phyloP scores from a whole-genome alignment of 108 stramenopile species.

The Cylindrotheca fusiformis region DNA sequence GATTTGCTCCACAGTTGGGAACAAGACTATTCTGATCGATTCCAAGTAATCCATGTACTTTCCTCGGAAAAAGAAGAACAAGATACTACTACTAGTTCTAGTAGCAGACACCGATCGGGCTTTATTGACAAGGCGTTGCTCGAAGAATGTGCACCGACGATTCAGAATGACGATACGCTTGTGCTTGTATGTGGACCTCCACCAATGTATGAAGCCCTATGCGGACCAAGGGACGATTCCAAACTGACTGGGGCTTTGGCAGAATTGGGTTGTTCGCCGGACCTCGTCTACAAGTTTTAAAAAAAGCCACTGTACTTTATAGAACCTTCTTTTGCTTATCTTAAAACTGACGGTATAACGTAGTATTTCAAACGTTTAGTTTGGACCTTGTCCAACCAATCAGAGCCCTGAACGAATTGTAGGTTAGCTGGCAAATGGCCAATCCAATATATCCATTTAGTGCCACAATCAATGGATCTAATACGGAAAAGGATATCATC shows the following conservation, averaged over 20 bases:
- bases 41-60: constrained; percentile 68
- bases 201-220: constrained; percentile 84
- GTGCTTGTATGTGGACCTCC: constrained; percentile 97
- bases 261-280: constrained; percentile 83
- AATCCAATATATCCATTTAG: constrained; percentile 27
- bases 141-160: constrained; percentile 52
- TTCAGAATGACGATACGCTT: constrained; percentile 38
- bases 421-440: not conserved
- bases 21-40: constrained; percentile 25
- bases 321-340: too few species aligned
- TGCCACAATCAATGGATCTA: constrained; percentile 37
- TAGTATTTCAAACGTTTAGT: too few species aligned
- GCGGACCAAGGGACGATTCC: constrained; percentile 82
- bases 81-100: constrained; percentile 56
- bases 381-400: too few species aligned
- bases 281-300: constrained; percentile 95
- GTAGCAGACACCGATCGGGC: constrained; percentile 53
- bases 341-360: too few species aligned
- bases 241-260: constrained; percentile 72
- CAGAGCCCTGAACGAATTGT: too few species aligned
- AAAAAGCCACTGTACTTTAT: too few species aligned
- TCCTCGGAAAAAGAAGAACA: constrained; percentile 73
- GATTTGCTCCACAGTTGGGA: constrained; percentile 75
- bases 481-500: constrained; percentile 26
- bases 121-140: constrained; percentile 70